Conservation (phyloP, 2,329 filamentous ascomycete species). For the Bipolaris cookei region DNA sequence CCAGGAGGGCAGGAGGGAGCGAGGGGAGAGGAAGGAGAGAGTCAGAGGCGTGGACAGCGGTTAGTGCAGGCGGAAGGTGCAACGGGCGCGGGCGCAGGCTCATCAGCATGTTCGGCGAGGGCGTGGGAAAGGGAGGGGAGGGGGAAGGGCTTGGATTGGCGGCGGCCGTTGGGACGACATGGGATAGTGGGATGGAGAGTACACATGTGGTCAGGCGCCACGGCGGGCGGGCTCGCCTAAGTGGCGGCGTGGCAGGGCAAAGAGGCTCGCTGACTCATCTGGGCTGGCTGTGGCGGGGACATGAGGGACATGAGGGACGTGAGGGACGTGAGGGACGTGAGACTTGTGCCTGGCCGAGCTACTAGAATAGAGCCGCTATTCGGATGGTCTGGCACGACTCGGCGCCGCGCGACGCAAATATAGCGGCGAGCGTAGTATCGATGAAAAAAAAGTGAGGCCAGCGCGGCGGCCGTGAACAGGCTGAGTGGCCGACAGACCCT, state of each 20-base stretch:
- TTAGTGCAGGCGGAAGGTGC: background rate
- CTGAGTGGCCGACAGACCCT: too few species aligned
- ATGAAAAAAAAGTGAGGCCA: slow-evolving; percentile 9
- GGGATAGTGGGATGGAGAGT: slow-evolving; percentile 1
- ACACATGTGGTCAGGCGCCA: slow-evolving; percentile 15
- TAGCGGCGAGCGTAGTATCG: slow-evolving; percentile 19
- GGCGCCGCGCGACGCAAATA: slow-evolving; percentile 5
- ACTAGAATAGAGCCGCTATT: slow-evolving; percentile 13
- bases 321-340: background rate
- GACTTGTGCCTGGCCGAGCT: background rate
- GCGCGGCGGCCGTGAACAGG: background rate
- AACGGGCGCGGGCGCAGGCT: background rate
- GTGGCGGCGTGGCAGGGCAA: background rate
- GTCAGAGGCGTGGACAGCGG: background rate
- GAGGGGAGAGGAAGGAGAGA: background rate
- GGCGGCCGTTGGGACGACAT: background rate
- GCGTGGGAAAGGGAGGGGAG: background rate
- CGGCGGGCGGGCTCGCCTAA: background rate
- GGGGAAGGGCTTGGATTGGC: background rate
- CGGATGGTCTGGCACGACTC: slow-evolving; percentile 3
- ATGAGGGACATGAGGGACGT: too few species aligned
- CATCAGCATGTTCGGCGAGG: background rate
- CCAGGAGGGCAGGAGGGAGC: background rate
- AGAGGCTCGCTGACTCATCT: slow-evolving; percentile 1
- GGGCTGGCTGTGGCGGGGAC: slow-evolving; percentile 13